Base-by-base conservation (phyloP, 495 filamentous ascomycete genomes). In the Lepraria neglecta region DNA sequence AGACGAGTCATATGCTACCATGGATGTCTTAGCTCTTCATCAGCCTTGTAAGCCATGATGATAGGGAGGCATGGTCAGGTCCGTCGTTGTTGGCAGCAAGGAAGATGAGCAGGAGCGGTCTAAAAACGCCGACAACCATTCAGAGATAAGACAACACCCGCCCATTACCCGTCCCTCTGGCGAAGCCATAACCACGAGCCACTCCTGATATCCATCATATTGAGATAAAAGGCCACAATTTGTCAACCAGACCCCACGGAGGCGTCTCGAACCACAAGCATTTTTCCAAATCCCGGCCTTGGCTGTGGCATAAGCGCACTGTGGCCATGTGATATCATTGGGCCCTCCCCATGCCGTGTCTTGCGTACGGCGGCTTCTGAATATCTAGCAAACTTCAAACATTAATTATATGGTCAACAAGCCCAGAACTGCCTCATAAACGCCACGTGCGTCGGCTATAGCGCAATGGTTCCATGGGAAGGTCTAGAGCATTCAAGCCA, bases 401-500 rank as follows among this genome's bases (percentile, higher is more conserved):
- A 53, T 40, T 24, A 19, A 17, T 40, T 28, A 27, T 21, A 60
- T 42, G 47, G 33, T 52, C 27, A 6, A 24, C 6, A 42, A 52
- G 24, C 35, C 46, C 51, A 60, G 9, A 30, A 17, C 15, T 52
- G 46, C 46, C 31, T 9, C 44, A 30, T 52, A 30, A 35, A 30
- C 58, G 58, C 24, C 58, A 31, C 38, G 21, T 33, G 15, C 12
- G 24, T 48, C 58, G 47, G 46, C 28, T 60, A 10, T 44, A 11
- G 27, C 47, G 17, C 30, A 17, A 30, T 44, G 40, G 19, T 10
- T 44, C 4, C 46, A 14, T 60, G 45, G 58, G 27, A 21, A 30
- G 55, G 50, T 60, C 58, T 60, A 60, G 47, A 59, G 24, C 57
- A 24, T 11, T 5, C 31, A 60, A 60, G 58, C 58, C 58, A 52